Conservation (phyloP, 2,329 filamentous ascomycete genomes). For the Colletotrichum tropicale region DNA sequence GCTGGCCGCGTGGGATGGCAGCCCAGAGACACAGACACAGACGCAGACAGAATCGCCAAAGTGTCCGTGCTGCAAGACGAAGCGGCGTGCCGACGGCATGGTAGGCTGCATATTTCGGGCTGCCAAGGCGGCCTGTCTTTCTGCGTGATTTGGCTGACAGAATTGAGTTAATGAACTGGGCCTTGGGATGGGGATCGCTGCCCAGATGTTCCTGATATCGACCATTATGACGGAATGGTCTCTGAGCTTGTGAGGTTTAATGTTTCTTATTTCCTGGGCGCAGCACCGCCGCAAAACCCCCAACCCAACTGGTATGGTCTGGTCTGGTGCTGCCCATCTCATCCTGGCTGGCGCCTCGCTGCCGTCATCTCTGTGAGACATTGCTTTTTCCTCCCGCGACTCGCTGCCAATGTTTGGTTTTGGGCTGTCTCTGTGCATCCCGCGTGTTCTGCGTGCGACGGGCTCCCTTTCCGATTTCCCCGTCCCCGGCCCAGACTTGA, state of each 20-base stretch:
- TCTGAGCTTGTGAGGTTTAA: background rate
- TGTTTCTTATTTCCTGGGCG: background rate
- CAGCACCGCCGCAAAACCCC: background rate
- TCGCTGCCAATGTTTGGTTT: background rate
- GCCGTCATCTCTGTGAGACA: background rate
- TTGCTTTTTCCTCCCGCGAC: background rate
- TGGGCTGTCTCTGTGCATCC: background rate
- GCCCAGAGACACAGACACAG: background rate
- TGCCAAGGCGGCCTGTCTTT: background rate
- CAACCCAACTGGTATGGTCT: background rate
- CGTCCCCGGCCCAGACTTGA: background rate
- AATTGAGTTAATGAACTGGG: background rate
- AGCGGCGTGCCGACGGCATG: background rate
- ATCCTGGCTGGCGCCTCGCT: background rate
- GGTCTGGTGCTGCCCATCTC: background rate
- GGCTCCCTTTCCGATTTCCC: slow-evolving; percentile 3
- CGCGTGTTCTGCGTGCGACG: background rate
- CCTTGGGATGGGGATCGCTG: background rate
- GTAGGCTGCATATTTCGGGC: background rate
- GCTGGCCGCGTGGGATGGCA: background rate
- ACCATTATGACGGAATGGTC: background rate
- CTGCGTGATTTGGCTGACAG: background rate
- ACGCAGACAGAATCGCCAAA: background rate
- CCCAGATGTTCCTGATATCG: background rate
- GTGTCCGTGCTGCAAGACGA: background rate